These are phyloP conservation scores for Geranomyces michiganensis DNA, from an alignment of 192 early-diverging fungal species.

Conservation along the genomic window DNA sequence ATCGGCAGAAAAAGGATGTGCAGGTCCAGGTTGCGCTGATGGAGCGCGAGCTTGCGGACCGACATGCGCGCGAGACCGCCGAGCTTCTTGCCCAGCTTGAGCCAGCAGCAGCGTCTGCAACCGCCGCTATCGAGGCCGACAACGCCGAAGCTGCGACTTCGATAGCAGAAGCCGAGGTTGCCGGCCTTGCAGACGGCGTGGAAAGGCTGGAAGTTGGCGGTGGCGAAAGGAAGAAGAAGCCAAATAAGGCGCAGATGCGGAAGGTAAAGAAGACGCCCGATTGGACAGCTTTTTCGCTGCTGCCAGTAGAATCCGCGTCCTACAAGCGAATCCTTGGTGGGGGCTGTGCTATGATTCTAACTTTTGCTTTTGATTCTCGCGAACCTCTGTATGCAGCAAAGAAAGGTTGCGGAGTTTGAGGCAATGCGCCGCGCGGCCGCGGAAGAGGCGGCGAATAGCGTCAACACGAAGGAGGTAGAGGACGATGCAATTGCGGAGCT, in stretches of 20 bases:
- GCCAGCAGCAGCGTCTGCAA: slow-evolving; percentile 9
- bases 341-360: slow-evolving; percentile 12
- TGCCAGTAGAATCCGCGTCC: no score
- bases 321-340: no score
- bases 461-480: slow-evolving; percentile 78
- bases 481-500: slow-evolving; percentile 57
- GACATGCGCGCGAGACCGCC: slow-evolving; percentile 64
- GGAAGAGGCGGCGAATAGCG: slow-evolving; percentile 71
- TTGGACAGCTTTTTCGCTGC: no score
- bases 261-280: slow-evolving; percentile 35
- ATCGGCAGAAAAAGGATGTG: slow-evolving; percentile 80
- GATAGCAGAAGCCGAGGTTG: slow-evolving; percentile 2
- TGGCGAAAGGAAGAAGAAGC: slow-evolving; percentile 34
- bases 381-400: slow-evolving; percentile 45
- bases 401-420: slow-evolving; percentile 71
- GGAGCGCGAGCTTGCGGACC: slow-evolving; percentile 62
- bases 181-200: not conserved
- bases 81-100: slow-evolving; percentile 27
- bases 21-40: slow-evolving; percentile 65
- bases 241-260: slow-evolving; percentile 41
- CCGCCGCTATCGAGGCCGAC: not conserved
- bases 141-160: not conserved
- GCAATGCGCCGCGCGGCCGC: slow-evolving; percentile 73
- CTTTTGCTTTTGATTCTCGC: no score
- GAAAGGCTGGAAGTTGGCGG: not conserved